Evolutionary conservation across 148 eudicot genomes (phyloP).

Genomic region (Hydrangea macrophylla): DNA sequence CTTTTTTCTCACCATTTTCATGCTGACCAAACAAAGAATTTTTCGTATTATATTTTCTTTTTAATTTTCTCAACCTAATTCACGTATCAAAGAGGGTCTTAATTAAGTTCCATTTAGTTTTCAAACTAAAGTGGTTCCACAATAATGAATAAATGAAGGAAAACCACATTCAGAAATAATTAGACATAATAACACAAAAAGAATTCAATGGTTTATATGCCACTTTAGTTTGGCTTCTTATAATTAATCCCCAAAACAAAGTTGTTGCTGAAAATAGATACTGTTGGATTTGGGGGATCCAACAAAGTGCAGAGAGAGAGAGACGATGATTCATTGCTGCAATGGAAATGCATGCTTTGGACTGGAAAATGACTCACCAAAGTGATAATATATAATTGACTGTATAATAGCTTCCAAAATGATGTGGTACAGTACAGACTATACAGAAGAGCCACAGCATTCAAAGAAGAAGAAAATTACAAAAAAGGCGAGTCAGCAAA

Average conservation of each 20-base stretch:
- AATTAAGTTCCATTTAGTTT: too few relatives aligned
- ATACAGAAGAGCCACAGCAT: slow-evolving; percentile 6
- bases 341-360: slow-evolving; percentile 1
- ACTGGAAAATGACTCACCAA: not conserved
- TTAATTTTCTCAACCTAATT: too few relatives aligned
- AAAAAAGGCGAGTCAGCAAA: not conserved
- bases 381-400: slow-evolving; percentile 2
- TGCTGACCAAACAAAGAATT: too few relatives aligned
- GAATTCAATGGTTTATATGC: not conserved
- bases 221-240: not conserved
- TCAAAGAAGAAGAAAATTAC: not conserved
- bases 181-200: too few relatives aligned
- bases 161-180: too few relatives aligned
- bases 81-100: too few relatives aligned
- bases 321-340: not conserved
- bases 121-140: too few relatives aligned
- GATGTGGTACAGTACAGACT: not conserved
- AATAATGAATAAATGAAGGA: too few relatives aligned
- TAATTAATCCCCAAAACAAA: not conserved
- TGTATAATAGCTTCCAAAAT: not conserved
- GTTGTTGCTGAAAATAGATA: not conserved
- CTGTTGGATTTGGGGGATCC: not conserved
- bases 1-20: too few relatives aligned
- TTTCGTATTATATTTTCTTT: too few relatives aligned
- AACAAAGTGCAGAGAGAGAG: not conserved